Conservation (phyloP, 2,329 filamentous ascomycete genomes). For the Penicillium sp. region DNA sequence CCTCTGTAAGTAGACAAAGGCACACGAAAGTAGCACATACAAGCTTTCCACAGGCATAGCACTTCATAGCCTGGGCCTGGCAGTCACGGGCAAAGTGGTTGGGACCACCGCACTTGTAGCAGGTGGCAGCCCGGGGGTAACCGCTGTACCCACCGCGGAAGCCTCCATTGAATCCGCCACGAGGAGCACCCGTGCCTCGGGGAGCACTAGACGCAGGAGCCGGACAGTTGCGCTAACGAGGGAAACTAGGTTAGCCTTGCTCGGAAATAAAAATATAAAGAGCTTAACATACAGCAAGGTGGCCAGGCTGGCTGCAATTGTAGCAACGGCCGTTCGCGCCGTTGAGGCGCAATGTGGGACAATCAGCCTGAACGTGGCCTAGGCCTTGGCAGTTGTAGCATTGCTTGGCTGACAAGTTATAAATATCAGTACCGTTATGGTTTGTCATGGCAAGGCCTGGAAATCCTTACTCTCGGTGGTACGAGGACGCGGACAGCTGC, state of each 20-base stretch:
- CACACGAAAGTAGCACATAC: conserved; percentile 35
- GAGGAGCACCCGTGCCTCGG: conserved; percentile 67
- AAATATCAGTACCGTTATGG: conserved; percentile 25
- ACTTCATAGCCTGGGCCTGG: conserved; percentile 98
- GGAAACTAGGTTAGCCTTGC: conserved; percentile 8
- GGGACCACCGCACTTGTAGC: conserved; percentile 77
- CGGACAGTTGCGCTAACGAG: conserved; percentile 75
- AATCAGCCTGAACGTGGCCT: conserved; percentile 98
- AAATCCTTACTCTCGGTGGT: conserved; percentile 79
- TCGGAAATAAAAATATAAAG: conserved; percentile 2
- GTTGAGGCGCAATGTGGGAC: conserved; percentile 91
- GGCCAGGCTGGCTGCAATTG: conserved; percentile 90
- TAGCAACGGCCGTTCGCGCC: conserved; percentile 90
- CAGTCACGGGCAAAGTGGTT: conserved; percentile 99
- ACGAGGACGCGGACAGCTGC: conserved; percentile 92
- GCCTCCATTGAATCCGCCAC: conserved; percentile 66
- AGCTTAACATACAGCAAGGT: conserved; percentile 74
- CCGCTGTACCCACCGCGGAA: conserved; percentile 74
- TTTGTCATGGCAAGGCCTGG: conserved; percentile 9
- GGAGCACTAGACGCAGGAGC: conserved; percentile 70
- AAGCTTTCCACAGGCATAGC: conserved; percentile 94
- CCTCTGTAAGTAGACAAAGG: neutral
- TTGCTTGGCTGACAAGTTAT: conserved; percentile 75
- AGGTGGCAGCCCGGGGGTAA: conserved; percentile 63
- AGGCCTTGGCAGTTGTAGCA: conserved; percentile 99